phyloP scores from a whole-genome alignment of 2,329 filamentous ascomycete genomes.

The Capronia epimyces region DNA sequence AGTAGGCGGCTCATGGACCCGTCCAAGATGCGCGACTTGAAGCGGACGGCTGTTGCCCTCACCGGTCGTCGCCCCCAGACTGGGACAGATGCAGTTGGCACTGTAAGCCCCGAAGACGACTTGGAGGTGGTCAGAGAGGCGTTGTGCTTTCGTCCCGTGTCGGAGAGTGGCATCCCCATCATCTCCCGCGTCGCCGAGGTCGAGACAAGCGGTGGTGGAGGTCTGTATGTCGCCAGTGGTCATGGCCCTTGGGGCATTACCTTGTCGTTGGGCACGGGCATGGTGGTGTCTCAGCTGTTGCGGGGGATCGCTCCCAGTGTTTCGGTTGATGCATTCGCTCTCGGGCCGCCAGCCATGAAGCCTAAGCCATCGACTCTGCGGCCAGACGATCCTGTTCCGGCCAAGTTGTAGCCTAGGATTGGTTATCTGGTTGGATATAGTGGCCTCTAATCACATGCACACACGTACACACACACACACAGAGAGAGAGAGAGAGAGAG shows the following conservation, averaged over 20 bases:
- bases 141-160: conserved; percentile 68
- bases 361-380: too few species aligned
- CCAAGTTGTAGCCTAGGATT: too few species aligned
- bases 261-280: conserved; percentile 61
- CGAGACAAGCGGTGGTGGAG: conserved; percentile 39
- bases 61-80: too few species aligned
- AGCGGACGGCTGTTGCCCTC: not conserved
- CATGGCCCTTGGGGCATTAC: conserved; percentile 73
- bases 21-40: not conserved
- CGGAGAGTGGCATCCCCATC: conserved; percentile 58
- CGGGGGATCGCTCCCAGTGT: not conserved
- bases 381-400: too few species aligned
- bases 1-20: too few species aligned
- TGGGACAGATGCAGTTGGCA: too few species aligned
- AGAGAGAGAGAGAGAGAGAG: too few species aligned
- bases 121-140: conserved; percentile 59
- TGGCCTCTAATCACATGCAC: too few species aligned
- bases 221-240: conserved; percentile 64
- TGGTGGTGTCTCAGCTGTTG: conserved; percentile 56
- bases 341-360: too few species aligned
- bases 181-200: conserved; percentile 43
- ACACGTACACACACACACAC: too few species aligned
- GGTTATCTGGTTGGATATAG: too few species aligned
- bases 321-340: not conserved
- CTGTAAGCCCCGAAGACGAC: conserved; percentile 47